Percentiles rank a stretch among this genome's conserved stretches.
Conservation (phyloP, 2,329 filamentous ascomycete species). For the Fusarium concolor region DNA sequence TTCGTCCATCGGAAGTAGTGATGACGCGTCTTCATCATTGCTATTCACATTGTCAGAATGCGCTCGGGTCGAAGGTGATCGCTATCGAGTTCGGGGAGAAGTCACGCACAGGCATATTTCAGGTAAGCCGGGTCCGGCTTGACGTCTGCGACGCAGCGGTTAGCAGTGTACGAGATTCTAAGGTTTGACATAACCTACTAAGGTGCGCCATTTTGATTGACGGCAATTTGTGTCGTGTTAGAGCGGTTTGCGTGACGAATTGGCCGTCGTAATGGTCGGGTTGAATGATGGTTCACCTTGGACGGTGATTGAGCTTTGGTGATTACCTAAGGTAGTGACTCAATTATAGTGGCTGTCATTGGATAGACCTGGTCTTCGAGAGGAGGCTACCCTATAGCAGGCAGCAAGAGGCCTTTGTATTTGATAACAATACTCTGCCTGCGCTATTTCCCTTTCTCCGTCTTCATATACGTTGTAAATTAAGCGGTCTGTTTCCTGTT, state of each 20-base stretch:
- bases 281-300: conserved; percentile 32
- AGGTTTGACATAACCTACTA: conserved; percentile 43
- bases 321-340: conserved; percentile 35
- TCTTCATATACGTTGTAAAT: neutral
- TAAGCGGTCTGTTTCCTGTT: neutral
- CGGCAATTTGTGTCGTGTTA: conserved; percentile 41
- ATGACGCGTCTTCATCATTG: conserved; percentile 85
- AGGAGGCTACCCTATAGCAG: conserved; percentile 30
- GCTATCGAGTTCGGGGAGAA: conserved; percentile 32
- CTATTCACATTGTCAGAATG: conserved; percentile 60
- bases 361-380: neutral
- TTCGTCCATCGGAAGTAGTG: conserved; percentile 96
- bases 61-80: conserved; percentile 1
- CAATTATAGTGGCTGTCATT: conserved; percentile 32
- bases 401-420: neutral
- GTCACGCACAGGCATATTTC: conserved; percentile 55
- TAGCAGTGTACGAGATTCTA: conserved; percentile 37
- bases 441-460: neutral
- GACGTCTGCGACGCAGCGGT: conserved; percentile 50
- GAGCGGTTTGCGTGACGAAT: conserved; percentile 38
- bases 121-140: conserved; percentile 58
- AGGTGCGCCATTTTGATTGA: conserved; percentile 55
- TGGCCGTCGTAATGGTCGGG: conserved; percentile 43
- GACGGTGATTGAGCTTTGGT: conserved; percentile 37
- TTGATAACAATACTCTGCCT: too few species aligned